Conservation (phyloP, 768 basidiomycete species). For the Auriscalpium orientale region DNA sequence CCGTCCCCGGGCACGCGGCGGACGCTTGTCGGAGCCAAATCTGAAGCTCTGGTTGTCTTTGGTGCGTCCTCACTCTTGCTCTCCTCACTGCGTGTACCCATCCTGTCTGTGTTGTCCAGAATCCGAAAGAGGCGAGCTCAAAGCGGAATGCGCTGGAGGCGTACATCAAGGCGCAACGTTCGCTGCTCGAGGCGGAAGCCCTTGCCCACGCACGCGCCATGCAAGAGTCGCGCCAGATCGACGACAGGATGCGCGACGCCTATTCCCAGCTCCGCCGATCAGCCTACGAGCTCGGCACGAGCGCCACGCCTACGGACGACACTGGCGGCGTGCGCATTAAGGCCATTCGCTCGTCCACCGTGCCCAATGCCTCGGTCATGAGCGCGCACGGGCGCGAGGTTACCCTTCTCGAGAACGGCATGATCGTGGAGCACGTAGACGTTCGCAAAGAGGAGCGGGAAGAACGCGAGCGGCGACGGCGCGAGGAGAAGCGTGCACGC, state of each 20-base stretch:
- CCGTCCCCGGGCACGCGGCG: slow-evolving; percentile 58
- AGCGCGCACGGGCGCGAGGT: slow-evolving; percentile 59
- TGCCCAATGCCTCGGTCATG: slow-evolving; percentile 25
- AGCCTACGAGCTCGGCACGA: slow-evolving; percentile 57
- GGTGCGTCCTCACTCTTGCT: slow-evolving; percentile 35
- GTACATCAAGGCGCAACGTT: slow-evolving; percentile 78
- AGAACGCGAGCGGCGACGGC: slow-evolving; percentile 60
- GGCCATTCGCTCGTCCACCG: slow-evolving; percentile 37
- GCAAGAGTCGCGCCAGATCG: slow-evolving; percentile 70
- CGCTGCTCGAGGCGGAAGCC: slow-evolving; percentile 76
- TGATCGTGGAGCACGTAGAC: slow-evolving; percentile 85
- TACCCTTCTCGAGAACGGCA: slow-evolving; percentile 78
- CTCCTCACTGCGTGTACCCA: not conserved
- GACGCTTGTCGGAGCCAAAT: slow-evolving; percentile 67
- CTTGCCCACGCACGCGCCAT: slow-evolving; percentile 69
- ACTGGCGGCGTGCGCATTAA: slow-evolving; percentile 64
- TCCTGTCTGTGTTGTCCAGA: slow-evolving; percentile 39
- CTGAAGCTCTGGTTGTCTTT: slow-evolving; percentile 73
- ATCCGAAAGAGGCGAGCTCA: slow-evolving; percentile 82
- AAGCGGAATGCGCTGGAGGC: slow-evolving; percentile 73
- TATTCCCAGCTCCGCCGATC: slow-evolving; percentile 77
- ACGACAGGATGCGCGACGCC: slow-evolving; percentile 71
- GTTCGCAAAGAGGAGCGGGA: slow-evolving; percentile 74
- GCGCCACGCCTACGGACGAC: slow-evolving; percentile 43
- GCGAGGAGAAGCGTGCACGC: slow-evolving; percentile 48